Percentiles rank a stretch among this genome's conserved stretches.
phyloP scores from a whole-genome alignment of 2,329 filamentous ascomycete species.

The Hymenoscyphus fraxineus region DNA sequence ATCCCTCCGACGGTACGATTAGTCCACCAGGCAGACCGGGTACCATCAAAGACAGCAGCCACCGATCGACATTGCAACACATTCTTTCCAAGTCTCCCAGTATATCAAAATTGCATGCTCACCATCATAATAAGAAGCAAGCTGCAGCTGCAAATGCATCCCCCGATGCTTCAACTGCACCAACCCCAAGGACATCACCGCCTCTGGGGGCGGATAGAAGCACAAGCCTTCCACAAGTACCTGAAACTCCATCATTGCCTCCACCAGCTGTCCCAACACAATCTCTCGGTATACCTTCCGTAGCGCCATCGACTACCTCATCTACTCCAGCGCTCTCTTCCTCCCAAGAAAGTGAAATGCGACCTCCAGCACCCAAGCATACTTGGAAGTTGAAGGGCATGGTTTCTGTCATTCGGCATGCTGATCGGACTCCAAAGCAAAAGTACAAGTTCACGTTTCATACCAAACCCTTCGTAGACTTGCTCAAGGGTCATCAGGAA shows the following conservation, averaged over 20 bases:
- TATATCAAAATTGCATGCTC: conserved; percentile 52
- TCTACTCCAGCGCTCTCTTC: conserved; percentile 19
- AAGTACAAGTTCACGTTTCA: conserved; percentile 99
- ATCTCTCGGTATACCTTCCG: conserved; percentile 19
- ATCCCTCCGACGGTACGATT: conserved; percentile 17
- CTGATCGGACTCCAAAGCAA: conserved; percentile 95
- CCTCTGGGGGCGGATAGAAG: conserved; percentile 24
- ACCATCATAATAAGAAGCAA: conserved; percentile 41
- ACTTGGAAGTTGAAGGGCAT: conserved; percentile 98
- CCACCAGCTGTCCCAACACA: conserved; percentile 26
- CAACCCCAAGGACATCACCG: conserved; percentile 32
- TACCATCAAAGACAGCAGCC: conserved; percentile 38
- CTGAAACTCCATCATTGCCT: conserved; percentile 27
- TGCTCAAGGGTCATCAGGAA: conserved; percentile 92
- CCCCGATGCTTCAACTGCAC: conserved; percentile 38
- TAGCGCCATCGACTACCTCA: conserved; percentile 23
- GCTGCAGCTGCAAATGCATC: conserved; percentile 41
- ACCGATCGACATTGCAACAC: conserved; percentile 50
- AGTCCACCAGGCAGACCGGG: conserved; percentile 24
- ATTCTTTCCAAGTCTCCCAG: conserved; percentile 60
- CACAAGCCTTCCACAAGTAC: conserved; percentile 22
- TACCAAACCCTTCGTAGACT: conserved; percentile 89
- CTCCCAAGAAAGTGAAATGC: conserved; percentile 19
- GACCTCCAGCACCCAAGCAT: conserved; percentile 72
- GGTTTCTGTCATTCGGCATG: conserved; percentile 92